Evolutionary conservation across 768 basidiomycete species (phyloP).

Genomic region (Boletus reticuloceps): DNA sequence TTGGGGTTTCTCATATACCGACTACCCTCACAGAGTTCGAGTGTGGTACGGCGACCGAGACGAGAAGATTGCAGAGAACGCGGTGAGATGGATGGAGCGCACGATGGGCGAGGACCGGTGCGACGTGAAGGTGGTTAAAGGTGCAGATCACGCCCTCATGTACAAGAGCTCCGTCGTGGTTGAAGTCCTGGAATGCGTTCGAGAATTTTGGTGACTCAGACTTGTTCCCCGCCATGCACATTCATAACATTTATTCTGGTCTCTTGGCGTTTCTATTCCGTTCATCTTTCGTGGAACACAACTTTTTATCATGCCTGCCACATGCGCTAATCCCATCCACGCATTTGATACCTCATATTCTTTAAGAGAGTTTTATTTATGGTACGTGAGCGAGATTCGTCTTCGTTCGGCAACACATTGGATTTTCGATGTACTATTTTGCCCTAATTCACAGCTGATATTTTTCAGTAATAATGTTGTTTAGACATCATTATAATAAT

Average conservation of each 20-base stretch:
- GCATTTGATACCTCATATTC: constrained; percentile 6
- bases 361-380: constrained; percentile 12
- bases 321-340: constrained; percentile 6
- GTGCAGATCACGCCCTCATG: constrained; percentile 93
- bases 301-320: background rate
- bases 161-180: constrained; percentile 86
- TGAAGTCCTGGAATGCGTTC: constrained; percentile 73
- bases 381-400: constrained; percentile 16
- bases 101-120: constrained; percentile 76
- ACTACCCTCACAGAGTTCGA: constrained; percentile 71
- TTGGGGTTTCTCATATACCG: constrained; percentile 87
- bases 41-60: constrained; percentile 95
- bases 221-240: background rate
- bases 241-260: constrained; percentile 14
- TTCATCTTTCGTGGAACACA: constrained; percentile 19
- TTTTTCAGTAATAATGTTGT: constrained; percentile 30
- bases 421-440: constrained; percentile 31
- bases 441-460: constrained; percentile 24
- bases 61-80: constrained; percentile 89
- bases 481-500: constrained; percentile 32
- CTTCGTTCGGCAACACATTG: constrained; percentile 17
- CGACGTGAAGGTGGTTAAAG: constrained; percentile 75
- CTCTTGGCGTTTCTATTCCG: constrained; percentile 6
- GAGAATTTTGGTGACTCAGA: constrained; percentile 49
- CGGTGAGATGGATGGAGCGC: constrained; percentile 90